These are phyloP conservation scores for Colletotrichum sp. DNA, from an alignment of 2,329 filamentous ascomycete species.

Conservation along the genomic window DNA sequence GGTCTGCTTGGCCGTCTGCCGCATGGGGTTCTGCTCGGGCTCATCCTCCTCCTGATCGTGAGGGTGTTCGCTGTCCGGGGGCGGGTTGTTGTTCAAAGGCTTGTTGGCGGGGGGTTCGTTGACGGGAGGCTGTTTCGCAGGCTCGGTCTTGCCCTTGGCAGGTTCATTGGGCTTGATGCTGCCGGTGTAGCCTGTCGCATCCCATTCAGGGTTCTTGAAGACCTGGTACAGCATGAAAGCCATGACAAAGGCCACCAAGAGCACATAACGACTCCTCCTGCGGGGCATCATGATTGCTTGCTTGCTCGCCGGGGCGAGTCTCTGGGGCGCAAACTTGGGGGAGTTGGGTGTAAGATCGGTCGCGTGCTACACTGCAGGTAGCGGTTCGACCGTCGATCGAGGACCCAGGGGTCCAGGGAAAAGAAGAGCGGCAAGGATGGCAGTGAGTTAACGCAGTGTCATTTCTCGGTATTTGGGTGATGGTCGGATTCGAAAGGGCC, in stretches of 20 bases:
- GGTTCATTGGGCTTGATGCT: slow-evolving; percentile 12
- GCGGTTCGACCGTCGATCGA: not conserved
- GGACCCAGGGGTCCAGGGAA: not conserved
- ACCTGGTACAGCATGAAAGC: slow-evolving; percentile 60
- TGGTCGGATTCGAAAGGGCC: not conserved
- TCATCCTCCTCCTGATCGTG: slow-evolving; percentile 16
- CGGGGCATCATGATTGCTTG: slow-evolving; percentile 53
- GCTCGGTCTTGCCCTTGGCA: not conserved
- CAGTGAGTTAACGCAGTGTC: not conserved
- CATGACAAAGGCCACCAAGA: slow-evolving; percentile 59
- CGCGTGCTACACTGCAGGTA: slow-evolving; percentile 10
- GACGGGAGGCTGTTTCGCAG: slow-evolving; percentile 2
- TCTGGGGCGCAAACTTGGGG: not conserved
- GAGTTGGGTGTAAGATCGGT: not conserved
- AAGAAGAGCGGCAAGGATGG: not conserved
- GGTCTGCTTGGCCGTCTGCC: slow-evolving; percentile 15
- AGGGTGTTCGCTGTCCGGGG: slow-evolving; percentile 14
- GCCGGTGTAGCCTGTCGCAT: slow-evolving; percentile 20
- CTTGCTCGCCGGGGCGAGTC: slow-evolving; percentile 5
- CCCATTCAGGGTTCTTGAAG: slow-evolving; percentile 44
- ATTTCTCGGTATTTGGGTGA: slow-evolving; percentile 1
- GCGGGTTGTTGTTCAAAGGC: slow-evolving; percentile 14
- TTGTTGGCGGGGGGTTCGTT: slow-evolving; percentile 8
- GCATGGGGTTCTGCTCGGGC: slow-evolving; percentile 15
- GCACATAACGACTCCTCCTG: slow-evolving; percentile 66